Evolutionary conservation across 2,329 filamentous ascomycete species (phyloP).

Genomic region (Magnaporthiopsis poae): DNA sequence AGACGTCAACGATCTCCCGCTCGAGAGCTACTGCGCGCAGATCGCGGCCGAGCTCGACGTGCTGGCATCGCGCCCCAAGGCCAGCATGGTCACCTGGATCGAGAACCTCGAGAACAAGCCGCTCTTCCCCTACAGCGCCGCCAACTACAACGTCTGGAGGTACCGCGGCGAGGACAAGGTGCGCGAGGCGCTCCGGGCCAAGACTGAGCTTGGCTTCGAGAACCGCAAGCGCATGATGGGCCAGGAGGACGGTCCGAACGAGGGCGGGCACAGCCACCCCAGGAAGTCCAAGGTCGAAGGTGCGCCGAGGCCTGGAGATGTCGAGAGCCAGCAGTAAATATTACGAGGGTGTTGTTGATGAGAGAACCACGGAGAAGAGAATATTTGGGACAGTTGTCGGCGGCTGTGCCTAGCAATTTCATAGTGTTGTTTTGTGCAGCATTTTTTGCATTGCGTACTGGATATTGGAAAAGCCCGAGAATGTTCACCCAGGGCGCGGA

Average conservation of each 20-base stretch:
- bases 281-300: not conserved
- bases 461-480: not conserved
- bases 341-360: not conserved
- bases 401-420: not conserved
- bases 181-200: constrained; percentile 30
- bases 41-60: constrained; percentile 55
- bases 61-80: constrained; percentile 45
- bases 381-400: not conserved
- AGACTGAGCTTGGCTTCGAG: constrained; percentile 22
- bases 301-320: not conserved
- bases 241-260: constrained; percentile 9
- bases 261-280: constrained; percentile 1
- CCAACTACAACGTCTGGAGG: constrained; percentile 39
- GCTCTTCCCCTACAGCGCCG: constrained; percentile 32
- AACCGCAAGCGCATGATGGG: constrained; percentile 19
- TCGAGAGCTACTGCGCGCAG: constrained; percentile 56
- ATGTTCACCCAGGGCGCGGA: not conserved
- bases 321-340: not conserved
- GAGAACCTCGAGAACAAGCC: constrained; percentile 28
- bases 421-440: not conserved
- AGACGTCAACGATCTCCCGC: constrained; percentile 58
- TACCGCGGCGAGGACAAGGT: constrained; percentile 36
- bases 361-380: not conserved
- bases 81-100: constrained; percentile 40
- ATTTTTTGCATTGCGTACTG: not conserved